Base-by-base conservation (phyloP, 2,329 filamentous ascomycete genomes). In the Colletotrichum endophyticum region DNA sequence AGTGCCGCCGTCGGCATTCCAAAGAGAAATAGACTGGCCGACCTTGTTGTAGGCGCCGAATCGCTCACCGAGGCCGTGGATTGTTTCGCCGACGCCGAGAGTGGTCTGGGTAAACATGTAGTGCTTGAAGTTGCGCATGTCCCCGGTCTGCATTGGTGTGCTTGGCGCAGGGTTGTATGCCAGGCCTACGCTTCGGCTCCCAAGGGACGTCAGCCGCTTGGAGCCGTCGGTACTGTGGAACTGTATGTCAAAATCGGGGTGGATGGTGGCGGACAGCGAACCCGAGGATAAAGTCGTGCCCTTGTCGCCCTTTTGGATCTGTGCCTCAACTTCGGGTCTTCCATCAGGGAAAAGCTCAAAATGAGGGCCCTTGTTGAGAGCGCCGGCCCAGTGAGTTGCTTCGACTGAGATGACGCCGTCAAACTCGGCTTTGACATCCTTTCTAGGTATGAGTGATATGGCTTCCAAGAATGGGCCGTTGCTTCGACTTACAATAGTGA, bases 11-110 rank as follows among this genome's bases (percentile, higher is more conserved):
- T 92, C 91, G 16, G 89, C 88, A 78, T 92, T 92, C 90, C 90
- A 92, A 9, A 96, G 88, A 72, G 91, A 87, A 11, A 96, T 86
- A 15, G 89, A 88, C 83, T 96, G 94, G 15, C 94, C 94, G 57
- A 95, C 92, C 83, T 95, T 95, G 82, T 94, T 94, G 84, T 94
- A 94, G 8, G 93, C 91, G 1, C 94, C 94, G 81, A 96, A 96
- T 16, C 94, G 89, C 84, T 96, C 94, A 2, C 94, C 94, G 6
- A 96, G 88, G 0, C 94, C 94, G 82, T 95, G 94, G 16, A 96
- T 89, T 1, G 92, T 91, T 83, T 96, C 94, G 32, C 90, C 90
- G 1, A 91, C 89, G 4, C 86, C 84, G 3, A 92, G 84, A 7
- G 86, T 88, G 2, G 89, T 91, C 81, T 91, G 89, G 34, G 89